Evolutionary conservation across 306 rosid genomes (phyloP), one percentile per base, ranked within the genome.

Genomic region (Argentina anserina): DNA sequence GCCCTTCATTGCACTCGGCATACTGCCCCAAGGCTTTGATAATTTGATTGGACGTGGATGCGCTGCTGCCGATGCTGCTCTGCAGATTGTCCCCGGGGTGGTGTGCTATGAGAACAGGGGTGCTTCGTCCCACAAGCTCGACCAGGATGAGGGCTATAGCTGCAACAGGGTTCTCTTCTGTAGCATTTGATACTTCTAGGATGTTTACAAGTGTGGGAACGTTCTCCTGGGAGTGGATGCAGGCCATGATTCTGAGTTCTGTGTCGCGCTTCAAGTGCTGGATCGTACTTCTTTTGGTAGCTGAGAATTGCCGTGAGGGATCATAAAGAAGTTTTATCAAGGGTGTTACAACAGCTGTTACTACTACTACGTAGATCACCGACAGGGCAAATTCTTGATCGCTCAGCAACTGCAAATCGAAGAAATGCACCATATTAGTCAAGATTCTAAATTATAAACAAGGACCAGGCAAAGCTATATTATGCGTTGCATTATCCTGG

Each of bases 121-220:
- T 75, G 6, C 72, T 26, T 69, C 88, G 80, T 37, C 90, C 92
- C 0, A 75, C 58, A 62, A 91, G 88, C 87, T 91, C 89, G 3
- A 77, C 69, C 18, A 91, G 84, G 34, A 71, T 21, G 4, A 91
- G 80, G 50, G 88, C 89, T 63, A 82, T 85, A 3, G 46, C 88
- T 2, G n/a, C 67, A 40, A 84, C 52, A 2, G 39, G 77, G 82
- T 82, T 89, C 43, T 86, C 89, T 68, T 25, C 45, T 33, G 85
- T 76, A 41, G 97, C 95, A 79, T 79, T 64, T 17, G 97, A 85
- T 31, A 82, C 89, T 72, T 89, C 90, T 18, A 89, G 65, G 45
- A 89, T 67, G 77, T 87, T 89, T 20, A 89, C 52, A 37, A 84
- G 28, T 31, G 88, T 79, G n/a, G 87, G 81, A 14, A 89, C 70